Evolutionary conservation across 2,329 filamentous ascomycete genomes (phyloP).

Genomic region (Onygenales sp.): DNA sequence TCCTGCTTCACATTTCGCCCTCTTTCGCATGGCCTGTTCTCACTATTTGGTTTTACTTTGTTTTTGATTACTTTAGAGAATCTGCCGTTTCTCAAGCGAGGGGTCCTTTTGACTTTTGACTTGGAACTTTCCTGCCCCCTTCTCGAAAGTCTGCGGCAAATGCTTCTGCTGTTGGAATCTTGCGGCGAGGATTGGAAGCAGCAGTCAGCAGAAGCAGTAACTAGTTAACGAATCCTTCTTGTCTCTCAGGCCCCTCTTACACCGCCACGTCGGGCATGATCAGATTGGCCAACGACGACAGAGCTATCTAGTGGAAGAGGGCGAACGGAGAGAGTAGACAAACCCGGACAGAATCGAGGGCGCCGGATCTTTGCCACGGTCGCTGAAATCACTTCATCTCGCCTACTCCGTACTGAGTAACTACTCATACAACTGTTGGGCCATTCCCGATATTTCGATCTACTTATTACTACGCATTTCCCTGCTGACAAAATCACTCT

Average conservation of each 20-base stretch:
- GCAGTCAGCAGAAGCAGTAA: too few species aligned
- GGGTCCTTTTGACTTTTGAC: too few species aligned
- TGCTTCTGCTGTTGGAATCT: too few species aligned
- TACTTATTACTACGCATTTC: neutral
- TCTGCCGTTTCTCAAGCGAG: too few species aligned
- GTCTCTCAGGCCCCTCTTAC: neutral
- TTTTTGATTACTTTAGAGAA: neutral
- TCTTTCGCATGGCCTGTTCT: conserved; percentile 8
- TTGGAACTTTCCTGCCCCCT: too few species aligned
- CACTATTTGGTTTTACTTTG: conserved; percentile 9
- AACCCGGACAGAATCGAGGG: neutral
- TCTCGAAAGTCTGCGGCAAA: too few species aligned
- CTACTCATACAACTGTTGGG: too few species aligned
- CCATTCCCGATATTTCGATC: neutral
- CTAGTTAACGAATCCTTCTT: neutral
- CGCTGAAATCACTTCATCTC: too few species aligned
- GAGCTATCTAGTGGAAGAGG: neutral
- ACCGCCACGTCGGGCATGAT: neutral
- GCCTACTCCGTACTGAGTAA: too few species aligned
- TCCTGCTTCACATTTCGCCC: too few species aligned
- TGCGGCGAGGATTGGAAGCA: too few species aligned
- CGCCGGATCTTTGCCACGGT: too few species aligned
- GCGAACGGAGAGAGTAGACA: neutral
- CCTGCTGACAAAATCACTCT: neutral
- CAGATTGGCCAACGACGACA: neutral